Percentiles rank a stretch among this genome's conserved stretches.
phyloP scores from a whole-genome alignment of 2,329 filamentous ascomycete species.

The Trichoderma gracile region DNA sequence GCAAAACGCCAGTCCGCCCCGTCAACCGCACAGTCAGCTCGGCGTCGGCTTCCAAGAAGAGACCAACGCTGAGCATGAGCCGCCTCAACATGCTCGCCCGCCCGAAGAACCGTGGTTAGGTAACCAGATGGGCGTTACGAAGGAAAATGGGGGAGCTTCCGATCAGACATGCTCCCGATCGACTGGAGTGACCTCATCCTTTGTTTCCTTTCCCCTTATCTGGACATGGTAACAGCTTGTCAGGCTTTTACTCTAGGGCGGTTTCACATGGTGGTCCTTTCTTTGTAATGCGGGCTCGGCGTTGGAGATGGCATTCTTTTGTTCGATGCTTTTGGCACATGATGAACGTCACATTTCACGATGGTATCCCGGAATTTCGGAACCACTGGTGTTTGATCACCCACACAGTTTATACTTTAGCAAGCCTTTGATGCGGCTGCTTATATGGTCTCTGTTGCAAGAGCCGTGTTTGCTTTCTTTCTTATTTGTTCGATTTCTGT shows the following conservation, averaged over 20 bases:
- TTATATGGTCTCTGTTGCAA: constrained; percentile 18
- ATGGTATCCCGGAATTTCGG: constrained; percentile 19
- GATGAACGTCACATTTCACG: constrained; percentile 18
- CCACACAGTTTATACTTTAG: constrained; percentile 31
- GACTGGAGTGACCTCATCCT: background rate
- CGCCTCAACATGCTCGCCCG: constrained; percentile 62
- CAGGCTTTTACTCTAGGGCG: background rate
- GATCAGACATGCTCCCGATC: background rate
- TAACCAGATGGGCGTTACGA: constrained; percentile 16
- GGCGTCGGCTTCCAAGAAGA: constrained; percentile 55
- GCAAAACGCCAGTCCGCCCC: constrained; percentile 29
- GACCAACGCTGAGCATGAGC: constrained; percentile 54
- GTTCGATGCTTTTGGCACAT: constrained; percentile 11
- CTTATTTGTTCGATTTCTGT: constrained; percentile 24
- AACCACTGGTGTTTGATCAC: constrained; percentile 33
- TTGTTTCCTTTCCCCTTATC: background rate
- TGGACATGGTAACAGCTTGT: background rate
- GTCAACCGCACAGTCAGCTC: constrained; percentile 27
- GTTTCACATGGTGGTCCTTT: background rate
- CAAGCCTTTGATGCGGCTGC: constrained; percentile 30
- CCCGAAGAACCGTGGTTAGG: constrained; percentile 57
- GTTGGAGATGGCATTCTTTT: constrained; percentile 10
- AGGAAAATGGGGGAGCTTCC: background rate
- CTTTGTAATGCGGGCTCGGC: background rate
- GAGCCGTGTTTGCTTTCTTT: constrained; percentile 27